Conservation (phyloP, 177 flowering plant genomes). For the Vitis hybrid region DNA sequence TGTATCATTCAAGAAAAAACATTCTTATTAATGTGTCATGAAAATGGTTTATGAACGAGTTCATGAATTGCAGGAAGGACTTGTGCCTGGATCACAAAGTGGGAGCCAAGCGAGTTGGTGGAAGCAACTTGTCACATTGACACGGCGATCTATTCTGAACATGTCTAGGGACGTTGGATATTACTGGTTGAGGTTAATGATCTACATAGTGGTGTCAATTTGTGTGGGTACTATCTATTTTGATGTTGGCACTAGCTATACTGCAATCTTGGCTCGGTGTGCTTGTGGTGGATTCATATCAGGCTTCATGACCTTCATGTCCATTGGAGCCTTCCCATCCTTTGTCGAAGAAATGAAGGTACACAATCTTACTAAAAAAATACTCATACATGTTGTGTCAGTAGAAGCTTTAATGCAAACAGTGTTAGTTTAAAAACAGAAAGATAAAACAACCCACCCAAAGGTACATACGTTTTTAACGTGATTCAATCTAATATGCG, state of each 20-base stretch:
- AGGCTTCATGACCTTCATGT: slow-evolving; percentile 87
- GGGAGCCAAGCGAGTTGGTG: slow-evolving; percentile 64
- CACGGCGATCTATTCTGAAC: slow-evolving; percentile 54
- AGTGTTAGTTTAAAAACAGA: too few species aligned
- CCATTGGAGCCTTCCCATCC: slow-evolving; percentile 84
- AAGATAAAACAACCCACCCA: too few species aligned
- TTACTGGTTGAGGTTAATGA: slow-evolving; percentile 63
- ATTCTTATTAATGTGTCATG: too few species aligned
- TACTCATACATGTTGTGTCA: too few species aligned
- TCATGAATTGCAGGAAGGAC: slow-evolving; percentile 38
- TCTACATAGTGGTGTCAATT: slow-evolving; percentile 47
- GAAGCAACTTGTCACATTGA: slow-evolving; percentile 63
- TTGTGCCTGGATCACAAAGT: slow-evolving; percentile 14
- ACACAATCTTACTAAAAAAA: neutral
- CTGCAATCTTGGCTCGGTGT: slow-evolving; percentile 55
- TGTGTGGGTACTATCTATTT: slow-evolving; percentile 65
- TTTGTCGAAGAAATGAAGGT: slow-evolving; percentile 87
- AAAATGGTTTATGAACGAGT: too few species aligned
- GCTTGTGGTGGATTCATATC: slow-evolving; percentile 65
- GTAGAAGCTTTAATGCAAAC: too few species aligned
- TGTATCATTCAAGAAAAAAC: too few species aligned
- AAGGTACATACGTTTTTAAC: too few species aligned
- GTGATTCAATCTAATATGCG: too few species aligned
- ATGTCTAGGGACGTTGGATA: slow-evolving; percentile 79
- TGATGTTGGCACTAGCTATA: slow-evolving; percentile 52